Conservation (phyloP, 768 basidiomycete genomes). For the Suillus sp. region DNA sequence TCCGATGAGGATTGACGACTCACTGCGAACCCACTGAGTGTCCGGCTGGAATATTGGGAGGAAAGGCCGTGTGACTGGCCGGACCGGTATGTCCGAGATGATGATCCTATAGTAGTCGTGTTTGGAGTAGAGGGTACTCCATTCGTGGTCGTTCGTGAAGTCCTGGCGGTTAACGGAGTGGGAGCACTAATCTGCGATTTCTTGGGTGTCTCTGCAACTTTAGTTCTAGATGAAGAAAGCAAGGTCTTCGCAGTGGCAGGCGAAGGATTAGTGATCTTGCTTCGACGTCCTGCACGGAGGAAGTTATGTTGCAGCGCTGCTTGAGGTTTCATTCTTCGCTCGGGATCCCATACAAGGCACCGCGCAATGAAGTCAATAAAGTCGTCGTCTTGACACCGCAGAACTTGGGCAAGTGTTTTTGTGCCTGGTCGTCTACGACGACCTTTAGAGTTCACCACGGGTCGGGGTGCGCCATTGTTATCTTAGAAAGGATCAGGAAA, state of each 20-base stretch:
- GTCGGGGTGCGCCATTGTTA: constrained; percentile 88
- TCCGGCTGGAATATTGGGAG: constrained; percentile 75
- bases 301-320: constrained; percentile 91
- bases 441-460: constrained; percentile 96
- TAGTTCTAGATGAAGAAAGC: constrained; percentile 58
- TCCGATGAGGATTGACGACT: constrained; percentile 42
- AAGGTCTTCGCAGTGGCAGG: constrained; percentile 54
- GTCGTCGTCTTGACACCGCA: constrained; percentile 90
- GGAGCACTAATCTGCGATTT: constrained; percentile 90
- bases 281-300: constrained; percentile 65
- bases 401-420: constrained; percentile 85
- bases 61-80: constrained; percentile 71
- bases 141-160: constrained; percentile 53
- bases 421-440: constrained; percentile 88
- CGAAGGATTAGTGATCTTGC: constrained; percentile 46
- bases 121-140: constrained; percentile 63
- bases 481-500: constrained; percentile 50
- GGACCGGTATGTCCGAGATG: constrained; percentile 65
- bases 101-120: constrained; percentile 56
- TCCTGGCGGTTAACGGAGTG: constrained; percentile 82
- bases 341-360: constrained; percentile 98
- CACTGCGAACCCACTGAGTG: constrained; percentile 70
- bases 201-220: constrained; percentile 76
- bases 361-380: constrained; percentile 97
- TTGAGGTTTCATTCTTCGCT: constrained; percentile 91